A percentile compares a stretch with the other conserved stretches of the same genome.
phyloP scores from a whole-genome alignment of 108 stramenopile species.

The Cyclotella distinguenda region DNA sequence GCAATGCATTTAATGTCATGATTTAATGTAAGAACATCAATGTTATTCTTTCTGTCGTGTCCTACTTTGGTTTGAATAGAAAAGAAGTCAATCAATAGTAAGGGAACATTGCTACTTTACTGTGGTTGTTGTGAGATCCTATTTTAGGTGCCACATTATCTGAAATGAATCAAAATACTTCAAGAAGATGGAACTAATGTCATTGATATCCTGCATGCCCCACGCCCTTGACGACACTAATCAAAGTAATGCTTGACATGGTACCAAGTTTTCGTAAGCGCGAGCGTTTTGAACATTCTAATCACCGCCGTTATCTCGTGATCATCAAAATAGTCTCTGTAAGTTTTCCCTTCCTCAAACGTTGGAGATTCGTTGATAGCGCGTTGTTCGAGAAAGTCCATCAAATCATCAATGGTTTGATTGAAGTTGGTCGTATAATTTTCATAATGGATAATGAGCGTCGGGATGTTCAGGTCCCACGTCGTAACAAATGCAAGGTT shows the following conservation, averaged over 20 bases:
- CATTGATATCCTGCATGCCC: no score
- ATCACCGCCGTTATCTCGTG: conserved; percentile 29
- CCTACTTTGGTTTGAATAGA: no score
- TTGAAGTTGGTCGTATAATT: conserved; percentile 62
- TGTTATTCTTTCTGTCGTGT: no score
- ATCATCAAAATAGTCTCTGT: conserved; percentile 45
- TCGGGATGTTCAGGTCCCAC: conserved; percentile 52
- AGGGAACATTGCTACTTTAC: no score
- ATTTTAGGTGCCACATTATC: no score
- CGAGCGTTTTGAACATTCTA: conserved; percentile 32
- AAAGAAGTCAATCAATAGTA: no score
- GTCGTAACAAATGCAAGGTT: conserved; percentile 63
- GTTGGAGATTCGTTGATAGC: conserved; percentile 17
- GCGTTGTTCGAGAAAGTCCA: conserved; percentile 63
- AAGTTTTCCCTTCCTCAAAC: conserved; percentile 51
- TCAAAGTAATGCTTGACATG: conserved; percentile 46
- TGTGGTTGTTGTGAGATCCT: no score
- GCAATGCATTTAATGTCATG: no score
- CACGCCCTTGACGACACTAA: no score
- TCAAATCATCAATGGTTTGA: conserved; percentile 41
- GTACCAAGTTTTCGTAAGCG: conserved; percentile 30
- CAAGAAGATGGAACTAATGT: no score
- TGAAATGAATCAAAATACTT: no score
- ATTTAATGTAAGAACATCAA: no score
- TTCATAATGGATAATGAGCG: conserved; percentile 72